phyloP scores from a whole-genome alignment of 495 filamentous ascomycete genomes.

The Xylaria curta region DNA sequence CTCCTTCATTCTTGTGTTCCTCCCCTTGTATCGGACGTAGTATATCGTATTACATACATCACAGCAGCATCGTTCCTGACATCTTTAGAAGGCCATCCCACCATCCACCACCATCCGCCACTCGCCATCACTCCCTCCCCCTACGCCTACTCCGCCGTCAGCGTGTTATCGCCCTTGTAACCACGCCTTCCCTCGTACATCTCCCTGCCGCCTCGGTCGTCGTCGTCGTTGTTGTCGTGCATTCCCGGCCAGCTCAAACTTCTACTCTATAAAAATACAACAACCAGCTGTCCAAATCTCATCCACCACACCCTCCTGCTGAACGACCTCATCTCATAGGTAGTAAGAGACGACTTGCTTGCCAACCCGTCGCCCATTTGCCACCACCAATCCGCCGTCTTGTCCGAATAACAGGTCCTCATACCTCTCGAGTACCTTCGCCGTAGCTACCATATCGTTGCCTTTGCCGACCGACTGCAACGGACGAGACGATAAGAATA shows the following conservation, averaged over 20 bases:
- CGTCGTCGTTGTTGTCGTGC: not conserved
- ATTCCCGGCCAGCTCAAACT: not conserved
- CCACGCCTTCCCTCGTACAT: not conserved
- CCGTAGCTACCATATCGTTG: not conserved
- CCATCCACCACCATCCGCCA: not conserved
- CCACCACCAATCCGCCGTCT: not conserved
- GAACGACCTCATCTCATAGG: not conserved
- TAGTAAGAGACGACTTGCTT: not conserved
- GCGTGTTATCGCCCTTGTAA: constrained; percentile 1
- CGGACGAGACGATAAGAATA: not conserved
- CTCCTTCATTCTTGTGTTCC: not conserved
- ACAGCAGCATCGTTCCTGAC: not conserved
- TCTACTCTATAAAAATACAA: not conserved
- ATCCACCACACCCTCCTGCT: not conserved
- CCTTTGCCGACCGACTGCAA: not conserved
- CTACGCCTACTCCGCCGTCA: not conserved
- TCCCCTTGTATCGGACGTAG: constrained; percentile 3
- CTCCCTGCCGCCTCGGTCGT: not conserved
- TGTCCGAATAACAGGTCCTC: not conserved
- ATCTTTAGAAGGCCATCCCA: not conserved
- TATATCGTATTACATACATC: constrained; percentile 4
- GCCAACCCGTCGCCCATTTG: not conserved
- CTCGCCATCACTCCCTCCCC: not conserved
- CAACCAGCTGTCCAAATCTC: not conserved
- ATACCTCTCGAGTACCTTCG: not conserved